These are phyloP conservation scores for Apiotrichum akiyoshidainum DNA, from an alignment of 1,284 basidiomycete genomes.

Conservation along the genomic window DNA sequence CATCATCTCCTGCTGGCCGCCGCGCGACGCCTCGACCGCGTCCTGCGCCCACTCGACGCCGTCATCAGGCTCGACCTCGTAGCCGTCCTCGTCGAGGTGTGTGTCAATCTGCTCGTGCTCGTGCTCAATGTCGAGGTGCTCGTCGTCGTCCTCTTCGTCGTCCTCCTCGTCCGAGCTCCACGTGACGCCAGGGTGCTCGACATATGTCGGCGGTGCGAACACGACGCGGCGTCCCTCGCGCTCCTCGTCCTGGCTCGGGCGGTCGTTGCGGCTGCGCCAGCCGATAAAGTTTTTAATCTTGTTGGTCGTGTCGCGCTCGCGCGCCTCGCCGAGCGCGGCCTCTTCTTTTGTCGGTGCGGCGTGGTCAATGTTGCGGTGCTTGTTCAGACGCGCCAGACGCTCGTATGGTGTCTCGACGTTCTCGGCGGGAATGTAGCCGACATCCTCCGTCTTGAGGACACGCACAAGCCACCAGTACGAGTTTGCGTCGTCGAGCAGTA, in stretches of 20 bases:
- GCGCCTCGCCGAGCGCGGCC: conserved; percentile 25
- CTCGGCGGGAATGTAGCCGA: conserved; percentile 99
- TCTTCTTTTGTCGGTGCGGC: conserved; percentile 41
- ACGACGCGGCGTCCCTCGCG: conserved; percentile 43
- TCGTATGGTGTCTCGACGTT: conserved; percentile 99
- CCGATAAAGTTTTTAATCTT: conserved; percentile 36
- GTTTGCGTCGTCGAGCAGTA: conserved; percentile 92
- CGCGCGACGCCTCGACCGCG: conserved; percentile 46
- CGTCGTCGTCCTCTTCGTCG: conserved; percentile 56
- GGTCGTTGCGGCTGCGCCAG: conserved; percentile 25
- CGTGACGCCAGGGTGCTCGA: conserved; percentile 54
- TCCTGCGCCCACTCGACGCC: conserved; percentile 54
- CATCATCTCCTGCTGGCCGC: conserved; percentile 26
- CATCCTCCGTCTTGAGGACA: conserved; percentile 94
- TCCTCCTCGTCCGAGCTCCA: conserved; percentile 75
- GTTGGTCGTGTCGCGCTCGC: not conserved
- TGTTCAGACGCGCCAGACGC: conserved; percentile 89
- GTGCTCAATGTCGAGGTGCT: conserved; percentile 54
- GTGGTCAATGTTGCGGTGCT: conserved; percentile 95
- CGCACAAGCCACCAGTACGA: conserved; percentile 98
- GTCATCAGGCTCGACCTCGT: conserved; percentile 53
- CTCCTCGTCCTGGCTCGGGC: conserved; percentile 22
- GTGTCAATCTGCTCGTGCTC: not conserved
- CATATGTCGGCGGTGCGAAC: conserved; percentile 55
- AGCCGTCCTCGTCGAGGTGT: conserved; percentile 14